A percentile compares a stretch with the other conserved stretches of the same genome.
These are phyloP conservation scores for Coix lacrymajobi DNA, from an alignment of 176 grass and related monocot genomes.

Conservation along the genomic window DNA sequence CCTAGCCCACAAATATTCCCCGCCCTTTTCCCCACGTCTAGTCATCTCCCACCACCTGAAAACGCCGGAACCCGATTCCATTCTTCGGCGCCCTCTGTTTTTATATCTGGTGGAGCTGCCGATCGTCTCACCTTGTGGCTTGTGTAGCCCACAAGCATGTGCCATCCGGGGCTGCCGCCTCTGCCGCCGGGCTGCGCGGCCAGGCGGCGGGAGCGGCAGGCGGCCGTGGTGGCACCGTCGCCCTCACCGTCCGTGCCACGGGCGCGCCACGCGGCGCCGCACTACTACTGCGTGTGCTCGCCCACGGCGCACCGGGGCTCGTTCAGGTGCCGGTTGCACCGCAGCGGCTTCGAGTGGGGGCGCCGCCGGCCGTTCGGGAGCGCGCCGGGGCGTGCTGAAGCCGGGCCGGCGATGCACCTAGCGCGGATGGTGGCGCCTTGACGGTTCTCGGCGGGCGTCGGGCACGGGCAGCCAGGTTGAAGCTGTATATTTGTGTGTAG, in stretches of 20 bases:
- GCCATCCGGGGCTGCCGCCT: constrained; percentile 48
- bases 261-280: not conserved
- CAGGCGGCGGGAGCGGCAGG: constrained; percentile 16
- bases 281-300: constrained; percentile 47
- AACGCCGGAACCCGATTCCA: constrained; percentile 16
- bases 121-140: not conserved
- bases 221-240: not conserved
- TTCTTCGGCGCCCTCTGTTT: not conserved
- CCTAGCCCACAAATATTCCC: constrained; percentile 41
- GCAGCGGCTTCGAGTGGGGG: constrained; percentile 32
- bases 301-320: constrained; percentile 61
- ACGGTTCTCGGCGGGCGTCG: not conserved
- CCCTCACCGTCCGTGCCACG: not conserved
- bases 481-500: not conserved
- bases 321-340: constrained; percentile 70
- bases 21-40: not conserved
- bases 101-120: not conserved
- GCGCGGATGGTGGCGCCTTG: not conserved
- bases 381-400: not conserved
- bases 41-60: not conserved
- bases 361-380: not conserved
- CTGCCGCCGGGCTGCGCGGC: constrained; percentile 37
- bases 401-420: not conserved
- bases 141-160: constrained; percentile 17
- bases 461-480: not conserved